Base-by-base conservation (phyloP, 352 stramenopile genomes). In the Globisporangium lucens region DNA sequence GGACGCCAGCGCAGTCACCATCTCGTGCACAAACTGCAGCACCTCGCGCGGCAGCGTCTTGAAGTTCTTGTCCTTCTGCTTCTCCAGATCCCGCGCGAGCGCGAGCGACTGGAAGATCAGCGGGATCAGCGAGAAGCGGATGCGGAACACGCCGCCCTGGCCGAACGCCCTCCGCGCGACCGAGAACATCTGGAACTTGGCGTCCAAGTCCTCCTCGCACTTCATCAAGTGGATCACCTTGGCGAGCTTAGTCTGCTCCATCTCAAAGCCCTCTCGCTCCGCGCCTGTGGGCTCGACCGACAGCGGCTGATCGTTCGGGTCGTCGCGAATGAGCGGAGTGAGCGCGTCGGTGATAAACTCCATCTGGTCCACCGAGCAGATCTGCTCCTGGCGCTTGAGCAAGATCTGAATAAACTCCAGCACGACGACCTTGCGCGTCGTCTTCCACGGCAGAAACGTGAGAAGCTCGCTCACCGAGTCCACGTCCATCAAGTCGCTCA, bases 21-120 rank as follows among this genome's bases (percentile, higher is more conserved):
- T 98, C 77, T 99, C 95, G 80, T 99, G 97, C 4, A 99, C 83
- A 70, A 99, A 99, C 51, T 99, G 93, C 43, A 99, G 96, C 12
- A 99, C 90, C 79, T 99, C 98, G 20, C 96, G 85, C 38, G 91
- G 91, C 2, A 85, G 93, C 22, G 83, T 85, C 43, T 52, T 70
- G n/a, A 65, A 65, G 12, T 61, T 62, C 20, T 36, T 74, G 61
- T 29, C 22, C 62, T 56, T 72, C 38, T 38, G 46, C 7, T 56
- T 55, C 24, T 71, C 72, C 10, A 92, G 47, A 20, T 78, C 73
- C 27, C 85, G 74, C 10, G 90, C 85, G 8, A 99, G 85, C 22
- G 76, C 67, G 10, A 99, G 75, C 2, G 89, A 91, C 13, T 83
- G 76, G 73, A 98, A 98, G 49, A 98, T 92, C 17, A 99, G 76